Evolutionary conservation across 2,329 filamentous ascomycete species (phyloP), one percentile per base, ranked within the genome.

Genomic region (Paecilomyces sp.): DNA sequence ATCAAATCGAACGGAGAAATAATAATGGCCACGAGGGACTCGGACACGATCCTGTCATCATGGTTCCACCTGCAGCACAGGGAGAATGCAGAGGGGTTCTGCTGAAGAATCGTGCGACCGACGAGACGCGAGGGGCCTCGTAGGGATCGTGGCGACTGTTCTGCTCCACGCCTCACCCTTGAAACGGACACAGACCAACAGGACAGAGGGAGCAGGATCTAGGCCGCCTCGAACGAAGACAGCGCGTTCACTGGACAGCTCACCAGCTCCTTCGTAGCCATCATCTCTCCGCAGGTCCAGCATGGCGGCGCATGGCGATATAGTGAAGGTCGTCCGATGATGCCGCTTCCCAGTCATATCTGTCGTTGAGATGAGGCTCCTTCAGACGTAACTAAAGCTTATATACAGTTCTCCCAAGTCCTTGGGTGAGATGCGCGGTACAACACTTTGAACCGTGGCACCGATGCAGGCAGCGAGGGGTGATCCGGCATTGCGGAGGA

Each of bases 321-420:
- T n/a, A 15, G 18, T 47, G 41, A 1, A 47, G n/a, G 41, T n/a
- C 15, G 41, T 47, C 18, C 41, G 41, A 53, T 53, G 51, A 53
- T 53, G 51, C 18, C 11, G 24, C 11, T 13, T 22, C 24, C 51
- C 51, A 53, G 51, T 53, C 51, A 11, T 53, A 30, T 53, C 28
- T 53, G 22, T 24, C 51, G 24, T 53, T 30, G 12, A 18, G 36
- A 47, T 53, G 51, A 53, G 51, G 51, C 51, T 53, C 51, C 22
- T 47, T 30, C 51, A 53, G 51, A 53, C 28, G 51, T 53, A 25
- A 13, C 22, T 13, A 53, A 53, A 53, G 51, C 28, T 53, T 57
- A 25, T 57, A 34, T 30, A 57, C 55, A 25, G 55, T 57, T 57
- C n/a, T 57, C 15, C 55, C 55, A 57, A 31, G 41, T 52, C 56